Conservation (phyloP, 202 grass and related monocot species). For the Musa balbisiana region DNA sequence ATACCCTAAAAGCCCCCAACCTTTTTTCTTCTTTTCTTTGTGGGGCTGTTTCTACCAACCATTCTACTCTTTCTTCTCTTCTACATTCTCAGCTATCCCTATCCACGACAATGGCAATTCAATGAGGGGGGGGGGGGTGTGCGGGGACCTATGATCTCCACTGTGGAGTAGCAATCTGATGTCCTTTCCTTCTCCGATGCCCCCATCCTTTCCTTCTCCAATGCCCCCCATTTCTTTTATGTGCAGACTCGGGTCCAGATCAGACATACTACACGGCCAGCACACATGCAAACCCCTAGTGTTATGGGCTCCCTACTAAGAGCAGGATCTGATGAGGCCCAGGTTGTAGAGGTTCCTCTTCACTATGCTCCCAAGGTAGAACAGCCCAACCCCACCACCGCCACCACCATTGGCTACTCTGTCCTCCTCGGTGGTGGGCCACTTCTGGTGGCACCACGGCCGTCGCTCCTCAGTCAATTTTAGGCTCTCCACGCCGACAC, state of each 20-base stretch:
- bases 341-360: conserved; percentile 22
- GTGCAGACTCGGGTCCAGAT: not conserved
- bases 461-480: not conserved
- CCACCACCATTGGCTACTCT: not conserved
- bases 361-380: conserved; percentile 8
- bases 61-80: not conserved
- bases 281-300: not conserved
- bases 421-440: not conserved
- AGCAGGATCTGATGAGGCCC: conserved; percentile 10
- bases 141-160: too few species aligned
- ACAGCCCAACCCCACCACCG: not conserved
- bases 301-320: not conserved
- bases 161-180: too few species aligned
- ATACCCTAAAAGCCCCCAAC: not conserved
- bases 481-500: not conserved
- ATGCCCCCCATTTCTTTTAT: too few species aligned
- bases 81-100: too few species aligned
- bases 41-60: too few species aligned
- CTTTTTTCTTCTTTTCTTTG: not conserved
- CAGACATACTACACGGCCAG: too few species aligned
- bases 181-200: too few species aligned
- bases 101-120: not conserved
- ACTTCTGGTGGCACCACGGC: not conserved
- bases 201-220: too few species aligned
- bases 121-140: not conserved